These are phyloP conservation scores for Sanghuangporus weigelae DNA, from an alignment of 1,284 basidiomycete genomes.

Conservation along the genomic window DNA sequence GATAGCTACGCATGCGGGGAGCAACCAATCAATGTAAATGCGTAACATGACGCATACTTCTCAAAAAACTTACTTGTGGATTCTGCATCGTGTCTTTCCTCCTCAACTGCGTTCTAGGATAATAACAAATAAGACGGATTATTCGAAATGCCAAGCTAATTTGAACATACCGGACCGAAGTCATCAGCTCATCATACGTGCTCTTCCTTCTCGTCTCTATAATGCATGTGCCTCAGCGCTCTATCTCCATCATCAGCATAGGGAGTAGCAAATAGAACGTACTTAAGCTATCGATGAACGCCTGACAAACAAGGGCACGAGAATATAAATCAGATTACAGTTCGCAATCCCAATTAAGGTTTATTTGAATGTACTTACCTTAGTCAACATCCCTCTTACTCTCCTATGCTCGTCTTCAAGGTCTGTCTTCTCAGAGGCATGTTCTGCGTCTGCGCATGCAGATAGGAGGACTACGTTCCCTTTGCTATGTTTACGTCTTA, in stretches of 20 bases:
- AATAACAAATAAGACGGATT: not conserved
- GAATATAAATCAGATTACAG: not conserved
- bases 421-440: slow-evolving; percentile 8
- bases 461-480: slow-evolving; percentile 14
- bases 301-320: not conserved
- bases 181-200: slow-evolving; percentile 12
- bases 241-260: not conserved
- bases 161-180: slow-evolving; percentile 7
- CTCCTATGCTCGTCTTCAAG: not conserved
- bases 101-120: not conserved
- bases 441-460: slow-evolving; percentile 10
- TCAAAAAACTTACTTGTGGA: not conserved
- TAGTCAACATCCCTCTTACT: slow-evolving; percentile 13
- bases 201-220: slow-evolving; percentile 6
- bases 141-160: not conserved
- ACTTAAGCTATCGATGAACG: slow-evolving; percentile 14
- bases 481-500: slow-evolving; percentile 7
- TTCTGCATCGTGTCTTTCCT: slow-evolving; percentile 2
- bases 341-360: not conserved
- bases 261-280: not conserved
- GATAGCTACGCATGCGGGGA: slow-evolving; percentile 1
- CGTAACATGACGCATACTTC: not conserved
- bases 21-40: not conserved
- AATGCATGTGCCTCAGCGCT: not conserved
- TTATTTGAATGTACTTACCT: not conserved